These are phyloP conservation scores for Aspergillus nidulans DNA, from an alignment of 495 filamentous ascomycete species.

Conservation along the genomic window DNA sequence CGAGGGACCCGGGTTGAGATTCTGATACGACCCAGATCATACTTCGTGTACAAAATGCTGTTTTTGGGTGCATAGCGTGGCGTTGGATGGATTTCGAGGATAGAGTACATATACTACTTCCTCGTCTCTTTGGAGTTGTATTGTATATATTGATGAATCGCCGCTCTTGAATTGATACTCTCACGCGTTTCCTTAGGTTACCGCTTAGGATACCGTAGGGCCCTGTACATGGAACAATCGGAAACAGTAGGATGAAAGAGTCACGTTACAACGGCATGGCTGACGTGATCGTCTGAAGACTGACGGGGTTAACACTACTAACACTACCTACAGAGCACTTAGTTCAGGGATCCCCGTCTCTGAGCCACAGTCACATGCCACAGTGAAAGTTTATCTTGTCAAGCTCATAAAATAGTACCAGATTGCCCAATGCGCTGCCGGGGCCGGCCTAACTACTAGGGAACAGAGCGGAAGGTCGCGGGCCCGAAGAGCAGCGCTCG, in stretches of 20 bases:
- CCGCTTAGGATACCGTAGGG: background rate
- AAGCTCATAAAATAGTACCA: background rate
- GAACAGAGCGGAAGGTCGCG: background rate
- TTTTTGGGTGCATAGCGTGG: slow-evolving; percentile 44
- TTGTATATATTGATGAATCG: slow-evolving; percentile 40
- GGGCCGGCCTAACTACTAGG: background rate
- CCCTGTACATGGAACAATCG: background rate
- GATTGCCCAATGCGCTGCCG: no score
- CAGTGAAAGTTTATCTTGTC: background rate
- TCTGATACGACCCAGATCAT: background rate
- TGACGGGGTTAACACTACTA: background rate
- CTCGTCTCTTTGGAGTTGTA: slow-evolving; percentile 20
- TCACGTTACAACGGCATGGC: background rate
- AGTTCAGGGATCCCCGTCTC: background rate
- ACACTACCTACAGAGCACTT: no score
- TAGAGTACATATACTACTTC: slow-evolving; percentile 18
- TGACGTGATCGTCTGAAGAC: background rate
- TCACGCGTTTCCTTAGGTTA: background rate
- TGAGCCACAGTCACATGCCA: background rate
- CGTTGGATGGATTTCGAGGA: slow-evolving; percentile 36
- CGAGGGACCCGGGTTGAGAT: background rate
- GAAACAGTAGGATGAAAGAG: background rate
- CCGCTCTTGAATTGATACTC: slow-evolving; percentile 35
- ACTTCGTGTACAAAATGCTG: slow-evolving; percentile 19
- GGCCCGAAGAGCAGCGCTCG: background rate